Conservation (phyloP, 106 monocot genomes). For the Allium fistulosum region DNA sequence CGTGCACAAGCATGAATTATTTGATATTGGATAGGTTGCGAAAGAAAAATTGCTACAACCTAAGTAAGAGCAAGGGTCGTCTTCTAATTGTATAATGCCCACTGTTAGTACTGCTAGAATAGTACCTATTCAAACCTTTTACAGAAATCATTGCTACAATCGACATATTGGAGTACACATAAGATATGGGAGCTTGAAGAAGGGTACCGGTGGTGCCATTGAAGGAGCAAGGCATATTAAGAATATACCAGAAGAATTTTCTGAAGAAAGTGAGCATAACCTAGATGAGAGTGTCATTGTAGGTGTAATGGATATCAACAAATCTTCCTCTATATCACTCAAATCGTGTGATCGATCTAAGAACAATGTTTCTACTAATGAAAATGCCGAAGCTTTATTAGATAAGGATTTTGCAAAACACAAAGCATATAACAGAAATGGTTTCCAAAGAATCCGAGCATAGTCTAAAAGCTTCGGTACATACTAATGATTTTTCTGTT, state of each 20-base stretch:
- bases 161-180: slow-evolving; percentile 62
- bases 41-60: slow-evolving; percentile 42
- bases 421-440: no score
- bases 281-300: neutral
- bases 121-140: slow-evolving; percentile 34
- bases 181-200: slow-evolving; percentile 39
- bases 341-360: no score
- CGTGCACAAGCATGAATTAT: slow-evolving; percentile 24
- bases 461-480: no score
- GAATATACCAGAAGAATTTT: neutral
- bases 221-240: slow-evolving; percentile 6
- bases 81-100: slow-evolving; percentile 11
- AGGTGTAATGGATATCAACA: slow-evolving; percentile 8
- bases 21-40: slow-evolving; percentile 56
- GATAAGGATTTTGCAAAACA: no score
- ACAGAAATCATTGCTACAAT: slow-evolving; percentile 35
- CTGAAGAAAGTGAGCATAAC: no score
- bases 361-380: no score
- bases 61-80: slow-evolving; percentile 35
- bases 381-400: no score
- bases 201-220: no score
- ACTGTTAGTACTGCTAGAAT: slow-evolving; percentile 16
- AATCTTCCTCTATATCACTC: no score
- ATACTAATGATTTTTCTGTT: no score
- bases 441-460: no score